These are phyloP conservation scores for Boletus insuetus DNA, from an alignment of 768 basidiomycete species.

Conservation along the genomic window DNA sequence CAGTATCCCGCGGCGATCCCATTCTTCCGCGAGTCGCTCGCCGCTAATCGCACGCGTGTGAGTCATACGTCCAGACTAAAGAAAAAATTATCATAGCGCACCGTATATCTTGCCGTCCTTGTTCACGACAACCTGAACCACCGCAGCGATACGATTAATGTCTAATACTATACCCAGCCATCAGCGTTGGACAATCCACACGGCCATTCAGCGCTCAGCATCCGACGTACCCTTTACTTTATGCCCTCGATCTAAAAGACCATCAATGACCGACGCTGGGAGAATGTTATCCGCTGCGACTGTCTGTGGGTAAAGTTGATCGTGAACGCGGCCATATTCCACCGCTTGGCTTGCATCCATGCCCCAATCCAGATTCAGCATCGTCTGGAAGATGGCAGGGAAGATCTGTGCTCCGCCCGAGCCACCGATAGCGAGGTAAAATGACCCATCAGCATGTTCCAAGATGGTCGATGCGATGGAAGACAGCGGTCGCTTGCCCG, in stretches of 20 bases:
- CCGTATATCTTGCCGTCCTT: constrained; percentile 60
- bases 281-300: constrained; percentile 65
- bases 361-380: constrained; percentile 76
- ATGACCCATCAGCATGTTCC: constrained; percentile 69
- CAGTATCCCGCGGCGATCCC: constrained; percentile 84
- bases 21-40: constrained; percentile 90
- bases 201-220: not conserved
- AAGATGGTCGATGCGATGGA: constrained; percentile 81
- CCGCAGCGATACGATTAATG: constrained; percentile 69
- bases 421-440: constrained; percentile 75
- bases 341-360: constrained; percentile 76
- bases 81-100: constrained; percentile 32
- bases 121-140: constrained; percentile 63
- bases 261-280: constrained; percentile 53
- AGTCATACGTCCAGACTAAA: not conserved
- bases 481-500: constrained; percentile 87
- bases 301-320: constrained; percentile 72
- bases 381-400: constrained; percentile 69
- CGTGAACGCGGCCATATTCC: constrained; percentile 81
- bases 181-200: not conserved
- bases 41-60: constrained; percentile 45
- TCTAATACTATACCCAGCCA: constrained; percentile 46
- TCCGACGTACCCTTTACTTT: constrained; percentile 55
- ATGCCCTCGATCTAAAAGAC: constrained; percentile 63
- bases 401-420: constrained; percentile 90